phyloP scores from a whole-genome alignment of 1,284 basidiomycete species.

The Ustilago tritici region DNA sequence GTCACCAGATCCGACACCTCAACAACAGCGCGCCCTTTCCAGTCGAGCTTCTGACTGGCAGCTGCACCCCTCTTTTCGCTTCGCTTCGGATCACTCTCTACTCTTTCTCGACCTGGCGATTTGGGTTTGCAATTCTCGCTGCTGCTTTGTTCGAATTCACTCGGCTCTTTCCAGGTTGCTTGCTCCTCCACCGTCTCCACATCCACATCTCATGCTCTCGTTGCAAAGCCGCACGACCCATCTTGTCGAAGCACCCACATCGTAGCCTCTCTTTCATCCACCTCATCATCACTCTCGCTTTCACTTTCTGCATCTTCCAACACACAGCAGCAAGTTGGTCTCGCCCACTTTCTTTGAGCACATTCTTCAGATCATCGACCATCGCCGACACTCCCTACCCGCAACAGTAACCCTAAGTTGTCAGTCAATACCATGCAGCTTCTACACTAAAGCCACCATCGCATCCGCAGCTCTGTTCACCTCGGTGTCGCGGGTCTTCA shows the following conservation, averaged over 20 bases:
- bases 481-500: constrained; percentile 5
- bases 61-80: constrained; percentile 13
- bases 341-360: background rate
- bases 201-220: background rate
- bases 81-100: background rate
- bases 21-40: background rate
- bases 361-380: background rate
- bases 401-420: background rate
- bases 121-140: background rate
- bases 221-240: background rate
- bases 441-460: constrained; percentile 5
- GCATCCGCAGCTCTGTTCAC: constrained; percentile 8
- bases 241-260: background rate
- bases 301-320: background rate
- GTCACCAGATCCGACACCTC: background rate
- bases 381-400: background rate
- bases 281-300: background rate
- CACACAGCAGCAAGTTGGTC: background rate
- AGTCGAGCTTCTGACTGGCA: constrained; percentile 6
- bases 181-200: background rate
- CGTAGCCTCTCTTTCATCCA: background rate
- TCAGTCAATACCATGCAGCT: constrained; percentile 18
- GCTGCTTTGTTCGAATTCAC: background rate
- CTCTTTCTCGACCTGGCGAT: constrained; percentile 1
- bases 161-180: background rate